Evolutionary conservation across 1,139 yeast species (phyloP).

Genomic region (Citeromyces siamensis): DNA sequence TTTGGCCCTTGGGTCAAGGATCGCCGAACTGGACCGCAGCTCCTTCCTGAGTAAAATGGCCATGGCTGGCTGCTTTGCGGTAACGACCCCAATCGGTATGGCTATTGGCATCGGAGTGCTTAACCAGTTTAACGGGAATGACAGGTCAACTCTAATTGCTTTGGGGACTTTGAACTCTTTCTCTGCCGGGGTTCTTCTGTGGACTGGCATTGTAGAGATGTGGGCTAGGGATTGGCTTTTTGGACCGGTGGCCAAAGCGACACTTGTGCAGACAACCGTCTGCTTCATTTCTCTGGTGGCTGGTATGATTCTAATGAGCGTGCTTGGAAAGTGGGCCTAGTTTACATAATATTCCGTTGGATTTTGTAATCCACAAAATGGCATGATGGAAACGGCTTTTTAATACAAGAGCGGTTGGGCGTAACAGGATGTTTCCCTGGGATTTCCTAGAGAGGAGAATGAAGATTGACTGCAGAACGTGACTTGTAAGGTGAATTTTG

Average conservation of each 20-base stretch:
- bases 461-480: no score
- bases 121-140: conserved; percentile 19
- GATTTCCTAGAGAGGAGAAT: no score
- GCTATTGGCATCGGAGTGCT: conserved; percentile 21
- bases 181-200: conserved; percentile 24
- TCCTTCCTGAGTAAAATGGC: not conserved
- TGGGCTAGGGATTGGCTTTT: conserved; percentile 23
- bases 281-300: conserved; percentile 18
- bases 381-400: no score
- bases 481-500: not conserved
- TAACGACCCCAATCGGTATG: conserved; percentile 20
- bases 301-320: conserved; percentile 26
- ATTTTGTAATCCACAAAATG: no score
- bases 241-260: conserved; percentile 18
- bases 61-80: conserved; percentile 13
- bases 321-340: conserved; percentile 27
- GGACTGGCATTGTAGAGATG: conserved; percentile 25
- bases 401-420: no score
- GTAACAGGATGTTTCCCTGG: no score
- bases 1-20: conserved; percentile 78
- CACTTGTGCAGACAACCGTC: conserved; percentile 13
- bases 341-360: not conserved
- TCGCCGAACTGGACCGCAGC: conserved; percentile 28
- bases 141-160: conserved; percentile 20
- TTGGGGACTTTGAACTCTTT: conserved; percentile 23